A percentile compares a stretch with the other conserved stretches of the same genome.
Evolutionary conservation across 805 yeast species (phyloP).

Genomic region (Barnettozyma sucrosica): DNA sequence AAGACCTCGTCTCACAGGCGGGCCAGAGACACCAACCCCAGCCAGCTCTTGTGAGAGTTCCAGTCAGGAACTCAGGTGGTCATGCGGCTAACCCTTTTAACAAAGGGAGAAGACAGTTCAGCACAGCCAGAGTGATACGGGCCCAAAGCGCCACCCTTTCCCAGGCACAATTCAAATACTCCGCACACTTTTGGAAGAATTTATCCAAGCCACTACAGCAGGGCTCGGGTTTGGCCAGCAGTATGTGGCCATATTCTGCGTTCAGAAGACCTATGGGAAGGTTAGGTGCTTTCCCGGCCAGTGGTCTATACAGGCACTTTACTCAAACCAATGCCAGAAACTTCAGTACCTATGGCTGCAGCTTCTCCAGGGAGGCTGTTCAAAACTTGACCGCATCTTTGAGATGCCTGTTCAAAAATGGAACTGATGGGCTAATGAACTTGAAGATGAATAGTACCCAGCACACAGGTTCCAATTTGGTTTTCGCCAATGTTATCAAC

Average conservation of each 20-base stretch:
- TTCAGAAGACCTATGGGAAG: slow-evolving; percentile 22
- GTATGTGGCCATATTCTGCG: slow-evolving; percentile 23
- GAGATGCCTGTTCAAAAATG: slow-evolving; percentile 32
- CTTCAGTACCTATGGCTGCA: slow-evolving; percentile 34
- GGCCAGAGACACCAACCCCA: slow-evolving; percentile 31
- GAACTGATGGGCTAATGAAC: slow-evolving; percentile 25
- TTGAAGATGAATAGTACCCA: slow-evolving; percentile 21
- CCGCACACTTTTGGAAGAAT: slow-evolving; percentile 2
- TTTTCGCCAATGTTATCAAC: not conserved
- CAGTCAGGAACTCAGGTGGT: slow-evolving; percentile 27
- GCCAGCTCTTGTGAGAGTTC: slow-evolving; percentile 33
- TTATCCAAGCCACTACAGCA: not conserved
- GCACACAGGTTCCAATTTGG: slow-evolving; percentile 19
- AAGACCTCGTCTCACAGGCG: slow-evolving; percentile 36
- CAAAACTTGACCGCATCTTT: slow-evolving; percentile 48
- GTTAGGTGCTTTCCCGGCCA: slow-evolving; percentile 21
- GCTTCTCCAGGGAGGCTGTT: slow-evolving; percentile 49
- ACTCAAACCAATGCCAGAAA: slow-evolving; percentile 32
- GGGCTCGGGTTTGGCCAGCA: slow-evolving; percentile 10
- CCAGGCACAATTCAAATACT: slow-evolving; percentile 8
- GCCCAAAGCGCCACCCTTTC: slow-evolving; percentile 8
- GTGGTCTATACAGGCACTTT: slow-evolving; percentile 32
- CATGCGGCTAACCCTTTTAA: slow-evolving; percentile 13
- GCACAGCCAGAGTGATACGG: slow-evolving; percentile 12
- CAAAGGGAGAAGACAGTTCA: slow-evolving; percentile 24